A percentile compares a stretch with the other conserved stretches of the same genome.
Evolutionary conservation across 257 asterid genomes (phyloP).

Genomic region (Nicotiana paniculata): DNA sequence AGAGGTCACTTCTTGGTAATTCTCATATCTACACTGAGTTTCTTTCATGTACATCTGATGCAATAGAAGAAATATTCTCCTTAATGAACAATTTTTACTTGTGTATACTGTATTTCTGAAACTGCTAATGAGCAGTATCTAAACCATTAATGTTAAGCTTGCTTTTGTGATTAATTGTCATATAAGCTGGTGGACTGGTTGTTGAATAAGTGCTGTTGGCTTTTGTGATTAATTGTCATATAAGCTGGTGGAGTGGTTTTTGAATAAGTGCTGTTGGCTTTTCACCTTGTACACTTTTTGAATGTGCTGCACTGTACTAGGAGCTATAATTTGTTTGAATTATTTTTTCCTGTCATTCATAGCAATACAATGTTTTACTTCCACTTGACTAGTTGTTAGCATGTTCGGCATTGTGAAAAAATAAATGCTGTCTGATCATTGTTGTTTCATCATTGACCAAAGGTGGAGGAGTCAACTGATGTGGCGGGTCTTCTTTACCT

Average conservation of each 20-base stretch:
- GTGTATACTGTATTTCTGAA: not conserved
- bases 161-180: not conserved
- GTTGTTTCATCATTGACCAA: slow-evolving; percentile 14
- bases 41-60: not conserved
- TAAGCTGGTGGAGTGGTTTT: not conserved
- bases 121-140: not conserved
- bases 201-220: not conserved
- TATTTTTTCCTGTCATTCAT: not conserved
- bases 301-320: not conserved
- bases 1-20: slow-evolving; percentile 98
- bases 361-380: not conserved
- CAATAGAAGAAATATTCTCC: not conserved
- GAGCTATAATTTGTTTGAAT: not conserved
- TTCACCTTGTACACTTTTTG: not conserved
- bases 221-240: not conserved
- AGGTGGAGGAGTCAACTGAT: slow-evolving; percentile 99
- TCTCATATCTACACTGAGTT: slow-evolving; percentile 10
- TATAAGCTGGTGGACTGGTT: not conserved
- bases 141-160: not conserved
- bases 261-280: not conserved
- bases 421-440: not conserved
- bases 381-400: not conserved
- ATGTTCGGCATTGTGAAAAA: not conserved
- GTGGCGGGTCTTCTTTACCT: slow-evolving; percentile 99
- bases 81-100: not conserved